Evolutionary conservation across 306 rosid species (phyloP).

Genomic region (Acacia confusa): DNA sequence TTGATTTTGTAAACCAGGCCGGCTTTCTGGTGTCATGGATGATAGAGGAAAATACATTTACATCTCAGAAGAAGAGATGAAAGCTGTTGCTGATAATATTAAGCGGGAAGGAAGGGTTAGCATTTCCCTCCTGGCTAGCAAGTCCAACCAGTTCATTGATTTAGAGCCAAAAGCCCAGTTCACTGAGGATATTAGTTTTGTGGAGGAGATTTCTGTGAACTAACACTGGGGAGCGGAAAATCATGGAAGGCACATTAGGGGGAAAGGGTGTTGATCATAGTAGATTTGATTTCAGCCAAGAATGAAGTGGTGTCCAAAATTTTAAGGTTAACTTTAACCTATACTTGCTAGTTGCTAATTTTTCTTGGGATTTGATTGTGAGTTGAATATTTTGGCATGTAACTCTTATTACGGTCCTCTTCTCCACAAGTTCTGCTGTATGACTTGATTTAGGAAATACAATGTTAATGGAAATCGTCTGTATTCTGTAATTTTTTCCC

Average conservation of each 20-base stretch:
- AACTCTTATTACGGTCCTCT: slow-evolving; percentile 18
- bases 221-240: slow-evolving; percentile 38
- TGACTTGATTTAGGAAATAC: neutral
- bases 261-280: neutral
- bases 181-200: slow-evolving; percentile 51
- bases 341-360: neutral
- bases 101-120: slow-evolving; percentile 91
- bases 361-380: slow-evolving; percentile 25
- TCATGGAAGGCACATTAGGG: slow-evolving; percentile 10
- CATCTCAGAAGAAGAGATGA: slow-evolving; percentile 93
- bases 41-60: slow-evolving; percentile 93
- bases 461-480: neutral
- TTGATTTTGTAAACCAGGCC: slow-evolving; percentile 50
- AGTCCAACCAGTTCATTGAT: slow-evolving; percentile 98
- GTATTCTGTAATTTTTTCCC: neutral
- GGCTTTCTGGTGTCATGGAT: slow-evolving; percentile 97
- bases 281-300: neutral
- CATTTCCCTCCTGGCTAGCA: slow-evolving; percentile 92
- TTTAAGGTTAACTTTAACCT: neutral
- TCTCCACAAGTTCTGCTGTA: slow-evolving; percentile 6
- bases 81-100: slow-evolving; percentile 90
- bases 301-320: neutral
- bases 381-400: slow-evolving; percentile 26
- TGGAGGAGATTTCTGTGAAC: slow-evolving; percentile 65
- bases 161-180: slow-evolving; percentile 80